A percentile compares a stretch with the other conserved stretches of the same genome.
These are phyloP conservation scores for Phaseolus coccineus DNA, from an alignment of 331 rosid genomes.

Conservation along the genomic window DNA sequence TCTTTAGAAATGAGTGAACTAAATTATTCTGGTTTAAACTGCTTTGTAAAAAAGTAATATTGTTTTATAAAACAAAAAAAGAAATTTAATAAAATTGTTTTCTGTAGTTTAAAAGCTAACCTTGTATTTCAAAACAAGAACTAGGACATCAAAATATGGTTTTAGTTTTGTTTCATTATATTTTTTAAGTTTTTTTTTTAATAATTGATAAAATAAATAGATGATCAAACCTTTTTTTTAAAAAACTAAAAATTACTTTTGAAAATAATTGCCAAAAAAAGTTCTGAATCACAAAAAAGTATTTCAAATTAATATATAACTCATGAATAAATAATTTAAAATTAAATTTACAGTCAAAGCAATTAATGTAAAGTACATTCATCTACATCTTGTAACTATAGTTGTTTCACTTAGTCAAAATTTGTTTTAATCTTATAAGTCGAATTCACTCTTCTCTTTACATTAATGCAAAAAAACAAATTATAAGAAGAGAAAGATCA, in stretches of 20 bases:
- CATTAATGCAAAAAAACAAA: background rate
- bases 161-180: background rate
- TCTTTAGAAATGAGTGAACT: background rate
- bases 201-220: background rate
- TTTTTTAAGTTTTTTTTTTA: background rate
- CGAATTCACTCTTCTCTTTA: background rate
- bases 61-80: background rate
- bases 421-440: background rate
- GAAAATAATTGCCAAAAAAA: background rate
- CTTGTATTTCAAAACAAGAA: background rate
- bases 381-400: too few species aligned
- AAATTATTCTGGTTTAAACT: background rate
- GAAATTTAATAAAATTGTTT: background rate
- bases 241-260: background rate
- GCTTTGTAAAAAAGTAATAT: background rate
- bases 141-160: background rate
- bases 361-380: background rate
- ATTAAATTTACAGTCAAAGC: background rate
- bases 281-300: background rate
- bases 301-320: too few species aligned
- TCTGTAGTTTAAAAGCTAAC: background rate
- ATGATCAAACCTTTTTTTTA: too few species aligned
- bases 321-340: background rate
- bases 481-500: too few species aligned
- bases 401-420: background rate